phyloP scores from a whole-genome alignment of 306 rosid genomes.

The Psophocarpus tetragonolobus region DNA sequence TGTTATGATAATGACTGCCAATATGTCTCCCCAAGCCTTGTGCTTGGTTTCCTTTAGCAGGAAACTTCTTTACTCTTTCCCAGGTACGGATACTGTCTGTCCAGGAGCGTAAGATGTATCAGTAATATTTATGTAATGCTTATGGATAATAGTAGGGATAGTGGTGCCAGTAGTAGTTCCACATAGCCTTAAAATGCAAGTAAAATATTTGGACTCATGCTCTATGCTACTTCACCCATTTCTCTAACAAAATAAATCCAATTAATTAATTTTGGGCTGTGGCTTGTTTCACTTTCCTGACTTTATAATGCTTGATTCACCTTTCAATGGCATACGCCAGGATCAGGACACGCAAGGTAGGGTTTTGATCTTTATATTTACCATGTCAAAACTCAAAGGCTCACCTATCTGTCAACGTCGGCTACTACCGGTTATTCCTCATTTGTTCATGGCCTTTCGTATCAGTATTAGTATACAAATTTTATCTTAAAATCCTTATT shows the following conservation, averaged over 20 bases:
- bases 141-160: neutral
- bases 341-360: neutral
- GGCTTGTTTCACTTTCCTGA: conserved; percentile 8
- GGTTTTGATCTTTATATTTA: neutral
- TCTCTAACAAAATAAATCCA: neutral
- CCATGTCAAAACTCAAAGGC: neutral
- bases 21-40: conserved; percentile 37
- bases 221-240: neutral
- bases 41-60: conserved; percentile 54
- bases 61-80: conserved; percentile 86
- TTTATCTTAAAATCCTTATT: neutral
- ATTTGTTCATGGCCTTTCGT: neutral
- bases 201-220: conserved; percentile 3
- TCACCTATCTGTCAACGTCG: neutral
- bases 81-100: conserved; percentile 46
- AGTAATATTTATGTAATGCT: neutral
- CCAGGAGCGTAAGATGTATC: conserved; percentile 11
- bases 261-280: neutral
- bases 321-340: conserved; percentile 15
- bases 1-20: conserved; percentile 47
- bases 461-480: neutral
- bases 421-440: neutral
- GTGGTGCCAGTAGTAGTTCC: neutral
- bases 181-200: conserved; percentile 21
- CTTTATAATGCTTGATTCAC: conserved; percentile 24